phyloP scores from a whole-genome alignment of 2,329 filamentous ascomycete species.

The Tolypocladium endophyticum region DNA sequence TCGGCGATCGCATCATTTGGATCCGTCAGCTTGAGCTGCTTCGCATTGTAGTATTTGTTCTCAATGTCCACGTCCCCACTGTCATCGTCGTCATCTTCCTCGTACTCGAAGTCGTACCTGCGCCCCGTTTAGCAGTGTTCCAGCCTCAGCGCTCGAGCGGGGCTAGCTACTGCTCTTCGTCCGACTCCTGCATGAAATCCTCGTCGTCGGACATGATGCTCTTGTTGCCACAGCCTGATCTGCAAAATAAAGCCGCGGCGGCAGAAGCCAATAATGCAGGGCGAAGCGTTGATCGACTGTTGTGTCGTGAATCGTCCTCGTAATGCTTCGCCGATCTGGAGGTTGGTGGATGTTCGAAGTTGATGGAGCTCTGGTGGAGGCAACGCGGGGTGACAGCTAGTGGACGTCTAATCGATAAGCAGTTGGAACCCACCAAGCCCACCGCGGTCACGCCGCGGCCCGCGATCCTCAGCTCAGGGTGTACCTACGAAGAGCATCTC shows the following conservation, averaged over 20 bases:
- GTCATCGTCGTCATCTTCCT: slow-evolving; percentile 83
- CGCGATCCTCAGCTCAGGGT: too few species aligned
- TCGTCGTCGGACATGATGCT: slow-evolving; percentile 40
- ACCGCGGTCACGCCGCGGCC: too few species aligned
- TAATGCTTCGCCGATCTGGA: background rate
- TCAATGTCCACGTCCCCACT: slow-evolving; percentile 88
- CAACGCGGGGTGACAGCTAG: background rate
- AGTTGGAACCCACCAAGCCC: too few species aligned
- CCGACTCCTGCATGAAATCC: slow-evolving; percentile 38
- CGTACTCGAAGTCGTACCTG: slow-evolving; percentile 93
- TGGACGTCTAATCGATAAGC: background rate
- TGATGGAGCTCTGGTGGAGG: background rate
- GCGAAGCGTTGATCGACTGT: background rate
- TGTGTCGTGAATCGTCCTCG: background rate
- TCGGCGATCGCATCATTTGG: slow-evolving; percentile 84
- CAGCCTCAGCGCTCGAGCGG: background rate
- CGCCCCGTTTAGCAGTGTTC: slow-evolving; percentile 3
- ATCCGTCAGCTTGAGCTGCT: slow-evolving; percentile 83
- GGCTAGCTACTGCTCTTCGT: slow-evolving; percentile 30
- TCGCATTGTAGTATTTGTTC: slow-evolving; percentile 99
- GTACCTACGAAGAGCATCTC: background rate
- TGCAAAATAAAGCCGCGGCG: slow-evolving; percentile 1
- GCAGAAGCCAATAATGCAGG: background rate
- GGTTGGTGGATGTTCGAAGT: background rate
- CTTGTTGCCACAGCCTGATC: background rate